Evolutionary conservation across 2,329 filamentous ascomycete genomes (phyloP).

Genomic region (Gaeumannomyces tritici): DNA sequence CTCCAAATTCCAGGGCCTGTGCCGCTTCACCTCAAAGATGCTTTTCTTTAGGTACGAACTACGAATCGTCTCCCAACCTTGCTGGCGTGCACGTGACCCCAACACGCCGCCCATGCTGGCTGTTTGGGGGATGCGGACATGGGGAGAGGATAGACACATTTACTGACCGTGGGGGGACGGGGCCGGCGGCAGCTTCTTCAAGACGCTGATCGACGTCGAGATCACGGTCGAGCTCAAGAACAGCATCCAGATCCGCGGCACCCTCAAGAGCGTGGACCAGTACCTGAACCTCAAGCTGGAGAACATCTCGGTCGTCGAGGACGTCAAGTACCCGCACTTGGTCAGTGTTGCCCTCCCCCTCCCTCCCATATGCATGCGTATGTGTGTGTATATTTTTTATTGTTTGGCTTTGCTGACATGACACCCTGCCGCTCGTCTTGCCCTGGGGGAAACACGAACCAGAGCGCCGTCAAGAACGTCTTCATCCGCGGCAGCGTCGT

Average conservation of each 20-base stretch:
- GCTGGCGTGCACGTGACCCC: background rate
- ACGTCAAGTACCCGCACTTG: slow-evolving; percentile 90
- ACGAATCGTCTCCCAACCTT: background rate
- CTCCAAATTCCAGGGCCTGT: background rate
- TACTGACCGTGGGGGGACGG: background rate
- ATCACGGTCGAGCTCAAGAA: slow-evolving; percentile 99
- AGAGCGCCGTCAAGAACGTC: slow-evolving; percentile 83
- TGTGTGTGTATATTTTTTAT: background rate
- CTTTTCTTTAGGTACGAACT: slow-evolving; percentile 19
- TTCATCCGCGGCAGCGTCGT: slow-evolving; percentile 93
- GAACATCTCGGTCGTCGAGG: slow-evolving; percentile 85
- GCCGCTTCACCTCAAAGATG: slow-evolving; percentile 6
- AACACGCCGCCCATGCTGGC: no score
- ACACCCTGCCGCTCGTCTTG: no score
- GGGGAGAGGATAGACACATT: background rate
- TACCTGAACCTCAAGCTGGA: slow-evolving; percentile 98
- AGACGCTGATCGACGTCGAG: slow-evolving; percentile 93
- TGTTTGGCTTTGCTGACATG: background rate
- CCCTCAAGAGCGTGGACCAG: slow-evolving; percentile 94
- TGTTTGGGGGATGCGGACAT: background rate
- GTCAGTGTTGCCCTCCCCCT: slow-evolving; percentile 31
- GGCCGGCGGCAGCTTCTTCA: slow-evolving; percentile 68
- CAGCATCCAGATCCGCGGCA: slow-evolving; percentile 93
- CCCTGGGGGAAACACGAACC: background rate
- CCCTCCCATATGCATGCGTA: background rate